Evolutionary conservation across 2,329 filamentous ascomycete species (phyloP), one percentile per base, ranked within the genome.

Genomic region (Penicillium sumatraense): DNA sequence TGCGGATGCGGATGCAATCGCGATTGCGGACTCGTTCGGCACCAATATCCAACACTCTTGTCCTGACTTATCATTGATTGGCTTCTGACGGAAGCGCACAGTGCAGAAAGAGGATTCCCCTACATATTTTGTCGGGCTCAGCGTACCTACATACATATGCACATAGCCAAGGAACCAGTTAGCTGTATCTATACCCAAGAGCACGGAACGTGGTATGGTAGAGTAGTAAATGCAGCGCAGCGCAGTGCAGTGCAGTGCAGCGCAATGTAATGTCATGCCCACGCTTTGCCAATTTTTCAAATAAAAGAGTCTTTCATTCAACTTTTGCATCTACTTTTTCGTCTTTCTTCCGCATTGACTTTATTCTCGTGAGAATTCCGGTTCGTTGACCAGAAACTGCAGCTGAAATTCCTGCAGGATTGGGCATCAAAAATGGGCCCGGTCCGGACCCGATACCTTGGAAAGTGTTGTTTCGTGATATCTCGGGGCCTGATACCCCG

Each of bases 341-440:
- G 14, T n/a, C 14, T 18, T 36, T 36, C 18, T 14, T 16, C 33
- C 5, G 4, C 33, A 16, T 35, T 18, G 3, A 35, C 7, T 36
- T 13, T n/a, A 31, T 31, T 13, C 11, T 3, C 29, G n/a, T 31
- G 29, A 13, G 29, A 14, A 5, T 13, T 31, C n/a, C n/a, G 4
- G 29, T 31, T 31, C 29, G 10, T 31, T 14, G 11, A 31, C n/a
- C n/a, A 13, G 4, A 8, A 18, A 36, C 20, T 21, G 14, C 20
- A 42, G 21, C 23, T 44, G 23, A 26, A n/a, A 41, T 41, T 44
- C 40, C 40, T 44, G 40, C 40, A 44, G 40, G 40, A 44, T 44
- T 44, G 40, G 40, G 40, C 40, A 44, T 44, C 40, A 44, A 44
- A 18, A 26, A 5, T n/a, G 21, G 40, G 40, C n/a, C 23, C 40